Evolutionary conservation across 768 basidiomycete species (phyloP), one percentile per base, ranked within the genome.

Genomic region (Hericium erinaceus): DNA sequence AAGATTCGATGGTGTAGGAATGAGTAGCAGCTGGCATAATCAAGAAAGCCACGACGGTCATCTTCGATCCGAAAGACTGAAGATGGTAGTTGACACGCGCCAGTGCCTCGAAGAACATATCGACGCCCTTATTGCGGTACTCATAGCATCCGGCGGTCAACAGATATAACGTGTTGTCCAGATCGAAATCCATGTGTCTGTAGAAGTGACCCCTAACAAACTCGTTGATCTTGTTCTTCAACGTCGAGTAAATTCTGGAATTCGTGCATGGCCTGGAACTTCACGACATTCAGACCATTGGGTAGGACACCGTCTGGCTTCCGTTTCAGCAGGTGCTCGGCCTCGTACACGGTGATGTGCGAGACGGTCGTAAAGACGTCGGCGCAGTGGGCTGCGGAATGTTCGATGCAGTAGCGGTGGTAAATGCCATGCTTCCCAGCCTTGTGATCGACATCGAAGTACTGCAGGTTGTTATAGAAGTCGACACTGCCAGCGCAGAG

Each of bases 211-310:
- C 97, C 44, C 93, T 81, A 51, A 98, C 82, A 62, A 99, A 99
- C 66, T 99, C 97, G 75, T 98, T 89, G 68, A 99, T 98, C 75
- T 99, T 99, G n/a, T 86, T 85, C 72, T 98, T 99, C 55, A 88
- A 80, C 1, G 84, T 86, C 0, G 92, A 84, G 67, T 99, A 95
- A 57, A 97, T 69, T 70, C 98, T 94, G 93, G 75, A 98, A 98
- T 98, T 99, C 97, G 79, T 98, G 97, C 87, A 98, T 98, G 11
- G 97, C 95, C 64, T 93, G 90, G 74, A 98, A 99, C 72, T 99
- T 99, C 79, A 92, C 86, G 59, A 99, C 97, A 64, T 98, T 99
- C 60, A 99, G 80, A 38, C 97, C 97, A 68, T 99, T 99, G 2
- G 97, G 97, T 0, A 98, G 77, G 22, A 99, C 91, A 24, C 97